Conservation (phyloP, 1,139 yeast species). For the Blastobotrys raffinosifermentans region DNA sequence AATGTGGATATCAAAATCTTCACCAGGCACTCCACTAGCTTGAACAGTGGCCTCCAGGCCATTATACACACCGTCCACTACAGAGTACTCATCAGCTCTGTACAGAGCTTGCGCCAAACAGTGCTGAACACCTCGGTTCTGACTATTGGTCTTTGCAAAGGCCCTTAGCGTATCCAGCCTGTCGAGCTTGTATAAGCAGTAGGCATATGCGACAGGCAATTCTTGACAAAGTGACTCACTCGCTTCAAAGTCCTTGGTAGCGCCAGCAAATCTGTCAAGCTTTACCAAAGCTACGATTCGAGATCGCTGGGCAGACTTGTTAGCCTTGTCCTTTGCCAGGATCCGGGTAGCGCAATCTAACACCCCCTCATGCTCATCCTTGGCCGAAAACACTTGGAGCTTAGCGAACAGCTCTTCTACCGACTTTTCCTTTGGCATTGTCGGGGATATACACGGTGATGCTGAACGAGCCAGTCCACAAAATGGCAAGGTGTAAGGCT, state of each 20-base stretch:
- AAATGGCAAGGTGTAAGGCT: no score
- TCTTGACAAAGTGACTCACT: conserved; percentile 10
- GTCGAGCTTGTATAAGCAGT: conserved; percentile 64
- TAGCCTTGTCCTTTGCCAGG: conserved; percentile 41
- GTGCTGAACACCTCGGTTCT: conserved; percentile 54
- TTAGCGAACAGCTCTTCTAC: conserved; percentile 36
- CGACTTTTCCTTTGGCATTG: conserved; percentile 14
- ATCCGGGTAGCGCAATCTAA: conserved; percentile 40
- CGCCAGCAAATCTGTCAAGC: conserved; percentile 60
- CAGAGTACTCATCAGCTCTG: conserved; percentile 33
- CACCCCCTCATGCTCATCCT: conserved; percentile 45
- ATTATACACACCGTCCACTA: conserved; percentile 53
- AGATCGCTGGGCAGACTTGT: conserved; percentile 50
- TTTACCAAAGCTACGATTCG: conserved; percentile 67
- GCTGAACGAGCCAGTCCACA: no score
- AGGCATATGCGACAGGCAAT: conserved; percentile 49
- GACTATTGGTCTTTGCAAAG: conserved; percentile 24
- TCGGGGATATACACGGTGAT: no score
- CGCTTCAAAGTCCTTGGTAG: conserved; percentile 37
- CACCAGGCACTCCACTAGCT: conserved; percentile 22
- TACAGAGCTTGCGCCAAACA: conserved; percentile 79
- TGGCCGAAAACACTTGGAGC: conserved; percentile 41
- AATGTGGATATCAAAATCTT: conserved; percentile 54
- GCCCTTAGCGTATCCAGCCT: conserved; percentile 39
- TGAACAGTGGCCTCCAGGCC: conserved; percentile 35